Conservation (phyloP, 2,329 filamentous ascomycete species). For the Emmonsiellopsis sp. region DNA sequence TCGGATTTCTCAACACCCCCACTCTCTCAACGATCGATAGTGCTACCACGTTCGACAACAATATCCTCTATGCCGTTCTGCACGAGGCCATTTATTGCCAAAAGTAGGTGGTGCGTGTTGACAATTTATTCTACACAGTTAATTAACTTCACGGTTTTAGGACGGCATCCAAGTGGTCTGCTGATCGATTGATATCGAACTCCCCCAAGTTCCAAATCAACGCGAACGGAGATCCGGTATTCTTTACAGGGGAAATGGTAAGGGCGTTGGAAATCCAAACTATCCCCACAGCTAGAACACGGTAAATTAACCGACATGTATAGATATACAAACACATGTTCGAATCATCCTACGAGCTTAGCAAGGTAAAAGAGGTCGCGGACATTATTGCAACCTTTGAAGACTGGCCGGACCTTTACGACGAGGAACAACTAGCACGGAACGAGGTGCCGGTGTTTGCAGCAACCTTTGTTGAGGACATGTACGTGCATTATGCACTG, state of each 20-base stretch:
- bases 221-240: conserved; percentile 46
- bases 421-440: conserved; percentile 59
- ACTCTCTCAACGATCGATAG: conserved; percentile 62
- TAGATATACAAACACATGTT: conserved; percentile 75
- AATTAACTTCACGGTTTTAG: conserved; percentile 20
- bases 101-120: conserved; percentile 33
- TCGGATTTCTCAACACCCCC: conserved; percentile 65
- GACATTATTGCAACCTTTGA: conserved; percentile 58
- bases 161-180: conserved; percentile 65
- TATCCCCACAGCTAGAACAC: neutral
- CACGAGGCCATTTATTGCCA: conserved; percentile 86
- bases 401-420: conserved; percentile 70
- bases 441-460: conserved; percentile 84
- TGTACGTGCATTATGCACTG: conserved; percentile 79
- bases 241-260: conserved; percentile 84
- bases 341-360: conserved; percentile 67
- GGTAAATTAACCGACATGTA: neutral
- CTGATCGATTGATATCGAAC: conserved; percentile 33
- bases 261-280: conserved; percentile 1
- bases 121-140: neutral
- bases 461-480: conserved; percentile 74
- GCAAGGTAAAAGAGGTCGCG: conserved; percentile 58
- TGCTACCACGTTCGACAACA: conserved; percentile 61
- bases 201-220: conserved; percentile 41
- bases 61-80: conserved; percentile 74